Conservation (phyloP, 768 basidiomycete species). For the Galerina marginata region DNA sequence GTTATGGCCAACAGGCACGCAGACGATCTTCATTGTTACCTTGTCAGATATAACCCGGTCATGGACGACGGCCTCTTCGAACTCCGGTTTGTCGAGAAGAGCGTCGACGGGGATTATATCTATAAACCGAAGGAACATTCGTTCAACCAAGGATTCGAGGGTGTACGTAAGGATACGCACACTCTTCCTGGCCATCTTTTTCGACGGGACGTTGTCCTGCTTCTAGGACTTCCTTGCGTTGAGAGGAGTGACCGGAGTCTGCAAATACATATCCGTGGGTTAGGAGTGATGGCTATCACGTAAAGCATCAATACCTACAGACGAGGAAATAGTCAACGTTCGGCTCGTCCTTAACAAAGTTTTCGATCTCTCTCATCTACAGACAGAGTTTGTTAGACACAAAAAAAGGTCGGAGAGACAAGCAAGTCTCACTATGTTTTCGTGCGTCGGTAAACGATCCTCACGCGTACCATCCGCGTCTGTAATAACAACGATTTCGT, state of each 20-base stretch:
- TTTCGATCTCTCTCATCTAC: constrained; percentile 3
- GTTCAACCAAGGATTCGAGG: neutral
- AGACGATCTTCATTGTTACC: neutral
- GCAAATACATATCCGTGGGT: neutral
- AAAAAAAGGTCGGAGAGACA: neutral
- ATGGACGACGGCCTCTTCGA: neutral
- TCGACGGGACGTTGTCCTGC: neutral
- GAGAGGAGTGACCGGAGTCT: constrained; percentile 22
- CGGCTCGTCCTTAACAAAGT: neutral
- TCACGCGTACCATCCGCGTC: neutral
- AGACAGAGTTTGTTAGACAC: neutral
- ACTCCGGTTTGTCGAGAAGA: neutral
- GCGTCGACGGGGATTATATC: constrained; percentile 20
- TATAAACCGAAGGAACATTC: neutral
- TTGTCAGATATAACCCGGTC: constrained; percentile 8
- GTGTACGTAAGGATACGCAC: constrained; percentile 1
- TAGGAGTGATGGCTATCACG: neutral
- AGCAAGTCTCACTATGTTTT: constrained; percentile 13
- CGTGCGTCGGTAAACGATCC: neutral
- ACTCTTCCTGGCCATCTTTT: constrained; percentile 19
- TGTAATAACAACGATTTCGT: constrained; percentile 5
- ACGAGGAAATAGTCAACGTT: constrained; percentile 13
- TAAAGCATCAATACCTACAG: constrained; percentile 1
- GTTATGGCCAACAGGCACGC: neutral
- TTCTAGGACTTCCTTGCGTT: neutral